Conservation (phyloP, 192 early-diverging fungal genomes). For the Coemansia nantahalensis region DNA sequence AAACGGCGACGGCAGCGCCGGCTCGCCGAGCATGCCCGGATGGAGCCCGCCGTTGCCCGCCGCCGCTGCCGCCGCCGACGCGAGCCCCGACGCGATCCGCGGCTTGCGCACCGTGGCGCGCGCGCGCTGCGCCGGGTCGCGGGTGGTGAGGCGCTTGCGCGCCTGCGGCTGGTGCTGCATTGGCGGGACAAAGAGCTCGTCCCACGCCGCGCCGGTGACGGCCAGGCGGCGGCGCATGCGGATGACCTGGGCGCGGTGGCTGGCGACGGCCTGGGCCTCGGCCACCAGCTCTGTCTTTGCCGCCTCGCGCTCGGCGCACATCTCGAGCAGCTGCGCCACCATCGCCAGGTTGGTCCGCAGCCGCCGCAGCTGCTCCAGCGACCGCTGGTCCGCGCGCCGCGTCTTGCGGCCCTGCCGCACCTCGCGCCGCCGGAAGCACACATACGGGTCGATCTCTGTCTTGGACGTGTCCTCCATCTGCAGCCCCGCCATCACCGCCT, state of each 20-base stretch:
- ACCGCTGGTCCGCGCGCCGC: constrained; percentile 77
- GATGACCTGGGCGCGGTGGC: constrained; percentile 24
- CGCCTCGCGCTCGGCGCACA: constrained; percentile 76
- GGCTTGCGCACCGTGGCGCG: constrained; percentile 20
- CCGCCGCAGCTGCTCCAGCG: constrained; percentile 80
- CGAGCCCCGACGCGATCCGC: constrained; percentile 15
- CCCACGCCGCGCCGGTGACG: constrained; percentile 4
- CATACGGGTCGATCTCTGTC: constrained; percentile 86
- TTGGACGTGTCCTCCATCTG: constrained; percentile 64
- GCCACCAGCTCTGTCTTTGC: constrained; percentile 69
- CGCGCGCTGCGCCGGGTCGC: constrained; percentile 25
- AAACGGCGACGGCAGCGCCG: constrained; percentile 28
- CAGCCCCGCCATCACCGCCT: constrained; percentile 28
- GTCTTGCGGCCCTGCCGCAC: constrained; percentile 85
- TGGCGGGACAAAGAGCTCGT: constrained; percentile 49
- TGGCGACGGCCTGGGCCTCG: constrained; percentile 58
- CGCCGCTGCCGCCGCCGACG: constrained; percentile 16
- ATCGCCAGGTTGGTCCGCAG: constrained; percentile 77
- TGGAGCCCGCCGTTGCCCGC: neutral
- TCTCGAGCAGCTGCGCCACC: constrained; percentile 74
- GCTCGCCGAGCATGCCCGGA: neutral
- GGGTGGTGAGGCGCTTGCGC: constrained; percentile 22
- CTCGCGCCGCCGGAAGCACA: constrained; percentile 96
- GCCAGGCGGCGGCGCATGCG: constrained; percentile 37
- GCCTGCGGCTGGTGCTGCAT: constrained; percentile 20